Conservation (phyloP, 2,329 filamentous ascomycete genomes). For the Fusarium abutilonis region DNA sequence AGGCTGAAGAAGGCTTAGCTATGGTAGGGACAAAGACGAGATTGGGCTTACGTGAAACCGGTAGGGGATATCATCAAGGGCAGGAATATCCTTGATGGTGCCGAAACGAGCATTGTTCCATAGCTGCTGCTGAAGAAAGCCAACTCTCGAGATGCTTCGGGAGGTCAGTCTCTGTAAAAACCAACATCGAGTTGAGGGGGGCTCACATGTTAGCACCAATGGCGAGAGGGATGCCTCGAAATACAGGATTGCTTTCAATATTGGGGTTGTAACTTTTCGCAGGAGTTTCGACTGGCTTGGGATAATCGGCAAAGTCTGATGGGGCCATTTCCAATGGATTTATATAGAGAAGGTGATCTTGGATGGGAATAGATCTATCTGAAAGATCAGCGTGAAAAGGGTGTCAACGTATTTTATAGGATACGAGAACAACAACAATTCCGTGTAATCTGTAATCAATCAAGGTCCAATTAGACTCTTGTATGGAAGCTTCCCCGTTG, state of each 20-base stretch:
- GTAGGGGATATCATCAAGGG: slow-evolving; percentile 56
- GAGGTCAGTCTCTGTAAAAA: slow-evolving; percentile 16
- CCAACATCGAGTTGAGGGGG: neutral
- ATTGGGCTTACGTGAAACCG: slow-evolving; percentile 58
- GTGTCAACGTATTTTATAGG: neutral
- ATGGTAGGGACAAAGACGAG: neutral
- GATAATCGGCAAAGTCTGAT: slow-evolving; percentile 56
- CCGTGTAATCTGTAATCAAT: too few species aligned
- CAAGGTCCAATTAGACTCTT: neutral
- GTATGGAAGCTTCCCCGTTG: neutral
- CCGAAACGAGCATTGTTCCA: slow-evolving; percentile 75
- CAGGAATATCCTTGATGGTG: slow-evolving; percentile 57
- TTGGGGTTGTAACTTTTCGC: slow-evolving; percentile 50
- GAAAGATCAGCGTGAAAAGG: neutral
- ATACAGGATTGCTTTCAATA: slow-evolving; percentile 71
- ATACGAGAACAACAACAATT: neutral
- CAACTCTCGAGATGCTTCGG: slow-evolving; percentile 67
- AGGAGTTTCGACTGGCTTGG: slow-evolving; percentile 50
- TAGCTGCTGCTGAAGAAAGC: slow-evolving; percentile 69
- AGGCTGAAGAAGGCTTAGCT: slow-evolving; percentile 55
- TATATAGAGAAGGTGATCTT: neutral
- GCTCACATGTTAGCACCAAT: slow-evolving; percentile 69
- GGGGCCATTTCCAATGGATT: slow-evolving; percentile 40
- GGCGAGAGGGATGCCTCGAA: slow-evolving; percentile 72
- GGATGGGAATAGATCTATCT: neutral